phyloP scores from a whole-genome alignment of 768 basidiomycete species.

The Panellus pusillus region DNA sequence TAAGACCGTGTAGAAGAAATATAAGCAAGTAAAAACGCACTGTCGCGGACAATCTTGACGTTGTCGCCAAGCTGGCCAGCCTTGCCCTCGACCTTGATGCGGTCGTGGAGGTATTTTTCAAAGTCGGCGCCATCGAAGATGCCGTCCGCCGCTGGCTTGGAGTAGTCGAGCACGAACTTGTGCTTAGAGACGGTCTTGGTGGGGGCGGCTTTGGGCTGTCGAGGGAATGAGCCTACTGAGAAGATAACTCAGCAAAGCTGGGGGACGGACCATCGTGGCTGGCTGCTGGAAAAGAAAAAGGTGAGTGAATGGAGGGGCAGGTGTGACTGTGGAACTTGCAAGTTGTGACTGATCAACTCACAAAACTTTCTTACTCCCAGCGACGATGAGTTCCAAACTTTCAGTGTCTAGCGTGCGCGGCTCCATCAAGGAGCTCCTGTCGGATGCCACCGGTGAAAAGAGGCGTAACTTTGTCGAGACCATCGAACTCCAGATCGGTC shows the following conservation, averaged over 20 bases:
- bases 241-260: constrained; percentile 21
- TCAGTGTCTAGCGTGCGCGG: constrained; percentile 99
- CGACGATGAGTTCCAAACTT: constrained; percentile 65
- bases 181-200: constrained; percentile 23
- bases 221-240: constrained; percentile 21
- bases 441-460: constrained; percentile 82
- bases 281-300: constrained; percentile 1
- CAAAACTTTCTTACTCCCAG: not conserved
- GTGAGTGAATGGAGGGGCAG: not conserved
- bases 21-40: constrained; percentile 42
- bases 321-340: not conserved
- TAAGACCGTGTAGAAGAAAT: not conserved
- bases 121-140: constrained; percentile 63
- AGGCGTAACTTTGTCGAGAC: constrained; percentile 95
- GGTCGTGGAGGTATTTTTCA: constrained; percentile 90
- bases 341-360: not conserved
- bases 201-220: constrained; percentile 23
- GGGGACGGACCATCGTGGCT: constrained; percentile 15
- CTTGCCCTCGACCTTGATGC: constrained; percentile 92
- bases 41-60: constrained; percentile 84
- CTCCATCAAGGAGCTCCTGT: constrained; percentile 89
- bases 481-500: constrained; percentile 92
- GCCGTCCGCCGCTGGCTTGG: constrained; percentile 37
- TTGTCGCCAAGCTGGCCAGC: constrained; percentile 88
- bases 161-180: constrained; percentile 23